Evolutionary conservation across 139 green algal genomes (phyloP).

Genomic region (Chlamydomonas schloesseri): DNA sequence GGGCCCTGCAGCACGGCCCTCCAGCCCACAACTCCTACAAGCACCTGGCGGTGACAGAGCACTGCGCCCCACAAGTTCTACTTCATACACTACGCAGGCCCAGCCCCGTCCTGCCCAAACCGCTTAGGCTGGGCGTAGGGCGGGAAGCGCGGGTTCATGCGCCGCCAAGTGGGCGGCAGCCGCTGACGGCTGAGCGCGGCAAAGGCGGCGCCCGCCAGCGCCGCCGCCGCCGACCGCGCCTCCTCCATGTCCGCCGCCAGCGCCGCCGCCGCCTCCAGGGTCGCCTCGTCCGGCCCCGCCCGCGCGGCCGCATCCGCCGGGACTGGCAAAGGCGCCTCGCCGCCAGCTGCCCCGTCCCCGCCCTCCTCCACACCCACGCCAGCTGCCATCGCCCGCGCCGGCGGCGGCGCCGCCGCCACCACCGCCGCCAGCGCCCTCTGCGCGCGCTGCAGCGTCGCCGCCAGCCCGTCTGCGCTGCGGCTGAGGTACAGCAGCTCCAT

Average conservation of each 20-base stretch:
- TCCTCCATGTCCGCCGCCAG: background rate
- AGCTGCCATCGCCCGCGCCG: background rate
- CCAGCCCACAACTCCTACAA: no score
- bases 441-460: no score
- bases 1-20: no score
- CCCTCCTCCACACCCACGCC: no score
- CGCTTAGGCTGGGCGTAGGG: constrained; percentile 25
- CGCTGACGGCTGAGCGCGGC: background rate
- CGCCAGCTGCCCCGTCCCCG: no score
- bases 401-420: background rate
- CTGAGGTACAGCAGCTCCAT: constrained; percentile 28
- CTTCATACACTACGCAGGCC: no score
- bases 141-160: constrained; percentile 20
- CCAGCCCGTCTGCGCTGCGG: constrained; percentile 11
- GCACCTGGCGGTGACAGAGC: no score
- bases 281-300: background rate
- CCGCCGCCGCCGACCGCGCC: background rate
- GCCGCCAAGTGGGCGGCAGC: constrained; percentile 6
- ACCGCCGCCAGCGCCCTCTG: background rate
- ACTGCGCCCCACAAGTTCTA: no score
- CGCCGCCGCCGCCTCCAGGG: background rate
- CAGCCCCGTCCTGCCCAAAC: no score
- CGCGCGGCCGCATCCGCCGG: background rate
- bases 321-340: background rate
- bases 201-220: constrained; percentile 3